Evolutionary conservation across 129 eudicot genomes (phyloP).

Genomic region (Calendula officinalis): DNA sequence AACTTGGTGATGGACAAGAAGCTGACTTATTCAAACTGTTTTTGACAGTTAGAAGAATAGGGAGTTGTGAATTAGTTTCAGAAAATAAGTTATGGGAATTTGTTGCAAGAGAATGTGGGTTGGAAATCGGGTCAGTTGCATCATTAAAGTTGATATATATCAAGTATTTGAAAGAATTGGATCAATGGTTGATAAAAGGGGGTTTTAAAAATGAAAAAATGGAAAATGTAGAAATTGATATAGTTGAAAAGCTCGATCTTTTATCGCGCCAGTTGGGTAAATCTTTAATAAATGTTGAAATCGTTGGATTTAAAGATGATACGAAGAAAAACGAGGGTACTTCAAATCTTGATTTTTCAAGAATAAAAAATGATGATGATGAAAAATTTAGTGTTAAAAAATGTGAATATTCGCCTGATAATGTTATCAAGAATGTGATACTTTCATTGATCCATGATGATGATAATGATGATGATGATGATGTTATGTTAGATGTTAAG

Average conservation of each 20-base stretch:
- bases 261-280: slow-evolving; percentile 40
- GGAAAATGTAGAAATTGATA: slow-evolving; percentile 19
- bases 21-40: slow-evolving; percentile 75
- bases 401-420: slow-evolving; percentile 18
- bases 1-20: slow-evolving; percentile 60
- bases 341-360: slow-evolving; percentile 31
- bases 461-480: slow-evolving; percentile 26
- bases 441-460: slow-evolving; percentile 23
- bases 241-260: slow-evolving; percentile 49
- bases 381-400: slow-evolving; percentile 19
- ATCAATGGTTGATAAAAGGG: slow-evolving; percentile 52
- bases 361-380: slow-evolving; percentile 12
- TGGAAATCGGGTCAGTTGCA: slow-evolving; percentile 32
- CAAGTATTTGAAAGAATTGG: slow-evolving; percentile 69
- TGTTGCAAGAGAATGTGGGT: slow-evolving; percentile 63
- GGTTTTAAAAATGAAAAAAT: slow-evolving; percentile 13
- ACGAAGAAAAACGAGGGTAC: slow-evolving; percentile 21
- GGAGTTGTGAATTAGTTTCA: slow-evolving; percentile 64
- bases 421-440: slow-evolving; percentile 30
- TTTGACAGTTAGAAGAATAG: slow-evolving; percentile 56
- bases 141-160: slow-evolving; percentile 59
- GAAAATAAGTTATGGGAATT: slow-evolving; percentile 64
- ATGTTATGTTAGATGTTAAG: slow-evolving; percentile 10
- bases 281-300: slow-evolving; percentile 20
- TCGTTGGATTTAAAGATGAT: slow-evolving; percentile 23